Percentiles rank a stretch among this genome's conserved stretches.
These are phyloP conservation scores for Brassica carinata DNA, from an alignment of 345 rosid genomes.

Conservation along the genomic window DNA sequence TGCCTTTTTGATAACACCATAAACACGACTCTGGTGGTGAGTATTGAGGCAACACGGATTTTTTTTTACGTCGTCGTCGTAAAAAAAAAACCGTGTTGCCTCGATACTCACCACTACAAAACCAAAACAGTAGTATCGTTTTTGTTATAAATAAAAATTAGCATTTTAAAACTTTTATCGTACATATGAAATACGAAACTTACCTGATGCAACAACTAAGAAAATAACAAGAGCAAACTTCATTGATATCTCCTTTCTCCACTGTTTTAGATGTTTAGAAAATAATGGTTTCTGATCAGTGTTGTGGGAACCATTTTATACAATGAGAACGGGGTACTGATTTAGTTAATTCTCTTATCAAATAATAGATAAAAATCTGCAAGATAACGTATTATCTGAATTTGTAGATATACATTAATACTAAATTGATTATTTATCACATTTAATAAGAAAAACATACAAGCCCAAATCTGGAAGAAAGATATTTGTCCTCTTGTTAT, in stretches of 20 bases:
- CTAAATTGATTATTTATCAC: no score
- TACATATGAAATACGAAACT: not conserved
- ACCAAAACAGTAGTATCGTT: not conserved
- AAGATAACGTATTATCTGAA: not conserved
- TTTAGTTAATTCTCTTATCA: not conserved
- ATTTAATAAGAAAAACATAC: no score
- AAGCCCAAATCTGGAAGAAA: no score
- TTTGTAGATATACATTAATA: no score
- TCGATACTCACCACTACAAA: conserved; percentile 1
- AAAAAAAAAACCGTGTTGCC: not conserved
- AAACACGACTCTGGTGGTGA: no score
- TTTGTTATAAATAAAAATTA: not conserved
- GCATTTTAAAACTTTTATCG: not conserved
- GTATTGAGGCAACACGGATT: no score
- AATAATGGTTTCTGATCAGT: not conserved
- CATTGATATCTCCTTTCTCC: not conserved
- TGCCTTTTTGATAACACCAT: no score
- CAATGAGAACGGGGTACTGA: not conserved
- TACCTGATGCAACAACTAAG: not conserved
- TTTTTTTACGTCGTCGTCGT: no score
- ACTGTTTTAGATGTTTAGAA: not conserved
- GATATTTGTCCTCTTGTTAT: no score
- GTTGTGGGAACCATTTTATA: not conserved
- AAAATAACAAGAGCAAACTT: not conserved
- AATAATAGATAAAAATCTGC: not conserved